Conservation (phyloP, 2,329 filamentous ascomycete genomes). For the Arthrobotrys sinensis region DNA sequence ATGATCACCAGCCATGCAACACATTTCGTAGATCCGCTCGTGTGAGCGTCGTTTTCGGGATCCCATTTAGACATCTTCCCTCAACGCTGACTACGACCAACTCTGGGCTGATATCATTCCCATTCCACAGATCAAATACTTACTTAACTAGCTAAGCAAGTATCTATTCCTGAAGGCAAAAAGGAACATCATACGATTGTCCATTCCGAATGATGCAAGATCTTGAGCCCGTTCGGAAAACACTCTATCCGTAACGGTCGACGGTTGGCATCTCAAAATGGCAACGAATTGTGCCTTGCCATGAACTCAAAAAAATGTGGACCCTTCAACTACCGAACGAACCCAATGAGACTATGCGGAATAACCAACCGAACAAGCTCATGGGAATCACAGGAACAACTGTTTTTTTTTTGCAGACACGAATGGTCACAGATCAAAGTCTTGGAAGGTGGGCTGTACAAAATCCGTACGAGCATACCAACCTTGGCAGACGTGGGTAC, state of each 20-base stretch:
- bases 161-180: conserved; percentile 5
- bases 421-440: conserved; percentile 14
- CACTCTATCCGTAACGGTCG: background rate
- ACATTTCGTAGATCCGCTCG: conserved; percentile 1
- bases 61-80: background rate
- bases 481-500: conserved; percentile 22
- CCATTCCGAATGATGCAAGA: background rate
- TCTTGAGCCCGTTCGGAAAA: background rate
- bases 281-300: background rate
- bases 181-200: background rate
- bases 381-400: background rate
- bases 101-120: conserved; percentile 19
- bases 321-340: conserved; percentile 19
- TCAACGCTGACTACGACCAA: background rate
- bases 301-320: background rate
- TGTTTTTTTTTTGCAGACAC: background rate
- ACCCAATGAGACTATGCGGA: background rate
- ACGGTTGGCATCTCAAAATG: too few relatives aligned
- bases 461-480: conserved; percentile 12
- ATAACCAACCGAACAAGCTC: background rate
- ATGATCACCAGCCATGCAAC: conserved; percentile 11
- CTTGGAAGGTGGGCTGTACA: conserved; percentile 31
- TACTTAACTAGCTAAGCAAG: background rate
- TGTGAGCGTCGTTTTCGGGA: conserved; percentile 11
- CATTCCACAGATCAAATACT: background rate